These are phyloP conservation scores for Fraxinus platypoda DNA, from an alignment of 305 asterid genomes.

Conservation along the genomic window DNA sequence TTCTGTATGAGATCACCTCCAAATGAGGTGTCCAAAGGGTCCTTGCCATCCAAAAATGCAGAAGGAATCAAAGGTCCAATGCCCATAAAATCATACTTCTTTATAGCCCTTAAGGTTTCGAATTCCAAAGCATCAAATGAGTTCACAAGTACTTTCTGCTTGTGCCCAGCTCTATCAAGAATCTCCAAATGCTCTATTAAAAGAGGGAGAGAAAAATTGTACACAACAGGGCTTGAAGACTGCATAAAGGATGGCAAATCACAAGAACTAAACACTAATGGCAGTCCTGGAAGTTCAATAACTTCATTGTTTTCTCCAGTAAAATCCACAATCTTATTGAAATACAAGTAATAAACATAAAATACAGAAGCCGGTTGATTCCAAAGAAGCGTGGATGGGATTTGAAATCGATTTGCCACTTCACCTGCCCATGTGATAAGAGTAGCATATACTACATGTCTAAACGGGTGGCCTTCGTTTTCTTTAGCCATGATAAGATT, in stretches of 20 bases:
- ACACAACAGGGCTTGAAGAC: conserved; percentile 22
- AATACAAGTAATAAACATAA: conserved; percentile 34
- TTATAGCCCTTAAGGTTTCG: conserved; percentile 26
- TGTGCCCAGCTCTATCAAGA: not conserved
- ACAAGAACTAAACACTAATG: conserved; percentile 14
- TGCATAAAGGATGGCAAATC: conserved; percentile 47
- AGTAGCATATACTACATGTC: conserved; percentile 33
- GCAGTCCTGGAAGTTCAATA: conserved; percentile 43
- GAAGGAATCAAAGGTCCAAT: conserved; percentile 54
- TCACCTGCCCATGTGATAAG: conserved; percentile 50
- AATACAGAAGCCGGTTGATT: conserved; percentile 49
- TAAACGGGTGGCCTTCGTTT: conserved; percentile 26
- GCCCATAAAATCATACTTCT: conserved; percentile 23
- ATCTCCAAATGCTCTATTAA: conserved; percentile 25
- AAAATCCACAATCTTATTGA: conserved; percentile 27
- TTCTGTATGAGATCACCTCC: conserved; percentile 34
- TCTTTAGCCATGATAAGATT: conserved; percentile 10
- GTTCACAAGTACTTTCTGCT: conserved; percentile 37
- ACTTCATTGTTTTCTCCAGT: not conserved
- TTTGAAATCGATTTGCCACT: conserved; percentile 25
- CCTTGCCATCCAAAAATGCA: conserved; percentile 33
- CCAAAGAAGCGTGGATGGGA: conserved; percentile 54
- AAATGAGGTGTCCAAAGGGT: conserved; percentile 31
- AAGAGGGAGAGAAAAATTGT: conserved; percentile 22
- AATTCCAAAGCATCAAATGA: conserved; percentile 38